Conservation (phyloP, 2,329 filamentous ascomycete genomes). For the Ascochyta viciae-villosae region DNA sequence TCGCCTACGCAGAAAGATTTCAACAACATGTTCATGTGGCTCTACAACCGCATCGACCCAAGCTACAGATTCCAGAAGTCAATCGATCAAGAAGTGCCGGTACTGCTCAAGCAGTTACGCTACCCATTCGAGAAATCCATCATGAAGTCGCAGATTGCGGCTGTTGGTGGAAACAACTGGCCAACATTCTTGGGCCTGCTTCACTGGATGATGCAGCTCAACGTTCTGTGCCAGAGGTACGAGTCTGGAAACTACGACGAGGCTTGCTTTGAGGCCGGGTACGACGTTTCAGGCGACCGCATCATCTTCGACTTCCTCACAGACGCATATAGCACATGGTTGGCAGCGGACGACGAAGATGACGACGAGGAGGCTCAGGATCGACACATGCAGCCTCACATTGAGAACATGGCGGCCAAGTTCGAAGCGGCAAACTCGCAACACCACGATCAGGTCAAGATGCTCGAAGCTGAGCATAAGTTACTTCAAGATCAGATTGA, state of each 20-base stretch:
- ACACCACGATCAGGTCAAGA: slow-evolving; percentile 82
- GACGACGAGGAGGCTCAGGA: slow-evolving; percentile 80
- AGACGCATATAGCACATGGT: slow-evolving; percentile 89
- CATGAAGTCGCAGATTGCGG: slow-evolving; percentile 93
- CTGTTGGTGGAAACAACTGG: slow-evolving; percentile 97
- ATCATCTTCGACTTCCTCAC: slow-evolving; percentile 95
- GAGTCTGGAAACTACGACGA: slow-evolving; percentile 82
- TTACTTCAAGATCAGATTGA: slow-evolving; percentile 84
- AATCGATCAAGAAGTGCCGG: slow-evolving; percentile 93
- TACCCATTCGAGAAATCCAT: slow-evolving; percentile 97
- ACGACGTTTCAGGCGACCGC: slow-evolving; percentile 86
- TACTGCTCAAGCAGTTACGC: slow-evolving; percentile 88
- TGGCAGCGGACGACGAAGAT: slow-evolving; percentile 76
- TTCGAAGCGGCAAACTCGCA: slow-evolving; percentile 87
- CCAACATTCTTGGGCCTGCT: slow-evolving; percentile 90
- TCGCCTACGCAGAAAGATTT: slow-evolving; percentile 99
- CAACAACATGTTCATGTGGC: slow-evolving; percentile 96
- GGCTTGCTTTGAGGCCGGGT: slow-evolving; percentile 83
- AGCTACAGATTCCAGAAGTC: slow-evolving; percentile 92
- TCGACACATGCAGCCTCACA: slow-evolving; percentile 77
- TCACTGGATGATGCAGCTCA: slow-evolving; percentile 99
- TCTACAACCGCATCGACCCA: slow-evolving; percentile 95
- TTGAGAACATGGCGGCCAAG: slow-evolving; percentile 84
- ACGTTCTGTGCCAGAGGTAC: slow-evolving; percentile 90
- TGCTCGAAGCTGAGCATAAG: slow-evolving; percentile 85